Percentiles rank a stretch among this genome's conserved stretches.
These are phyloP conservation scores for Penicillium parvum DNA, from an alignment of 495 filamentous ascomycete species.

Conservation along the genomic window DNA sequence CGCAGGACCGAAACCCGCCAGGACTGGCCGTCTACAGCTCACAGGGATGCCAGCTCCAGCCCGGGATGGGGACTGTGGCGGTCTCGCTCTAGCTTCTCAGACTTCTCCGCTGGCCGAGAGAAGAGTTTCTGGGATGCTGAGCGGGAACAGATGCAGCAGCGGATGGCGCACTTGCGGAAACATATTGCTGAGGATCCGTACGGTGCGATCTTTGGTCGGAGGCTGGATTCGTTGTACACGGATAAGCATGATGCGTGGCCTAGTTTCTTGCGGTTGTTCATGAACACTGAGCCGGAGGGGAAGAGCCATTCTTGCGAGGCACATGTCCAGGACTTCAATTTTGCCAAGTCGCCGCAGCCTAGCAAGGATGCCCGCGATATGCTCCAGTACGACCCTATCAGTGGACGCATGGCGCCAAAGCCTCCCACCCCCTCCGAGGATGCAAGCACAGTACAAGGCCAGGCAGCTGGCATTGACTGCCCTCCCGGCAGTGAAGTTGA, in stretches of 20 bases:
- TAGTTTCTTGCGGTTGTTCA: slow-evolving; percentile 25
- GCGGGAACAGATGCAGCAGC: slow-evolving; percentile 17
- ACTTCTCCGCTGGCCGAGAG: slow-evolving; percentile 5
- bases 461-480: slow-evolving; percentile 6
- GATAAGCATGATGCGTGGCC: slow-evolving; percentile 20
- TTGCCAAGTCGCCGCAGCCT: not conserved
- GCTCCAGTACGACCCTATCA: slow-evolving; percentile 38
- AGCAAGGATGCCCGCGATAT: not conserved
- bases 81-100: slow-evolving; percentile 13
- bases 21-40: slow-evolving; percentile 7
- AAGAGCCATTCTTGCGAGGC: slow-evolving; percentile 3
- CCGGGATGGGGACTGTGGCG: slow-evolving; percentile 8
- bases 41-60: slow-evolving; percentile 1
- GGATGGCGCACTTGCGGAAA: slow-evolving; percentile 32
- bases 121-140: slow-evolving; percentile 20
- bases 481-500: slow-evolving; percentile 13
- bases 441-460: not conserved
- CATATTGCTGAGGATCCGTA: slow-evolving; percentile 39
- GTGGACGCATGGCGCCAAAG: slow-evolving; percentile 34
- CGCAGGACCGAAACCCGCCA: slow-evolving; percentile 7
- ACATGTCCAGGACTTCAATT: slow-evolving; percentile 13
- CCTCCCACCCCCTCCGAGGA: slow-evolving; percentile 5
- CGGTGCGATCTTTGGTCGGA: slow-evolving; percentile 38
- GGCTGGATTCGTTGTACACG: slow-evolving; percentile 19
- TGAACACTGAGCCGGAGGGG: slow-evolving; percentile 13